Conservation (phyloP, 129 eudicot genomes). For the Flaveria brownii region DNA sequence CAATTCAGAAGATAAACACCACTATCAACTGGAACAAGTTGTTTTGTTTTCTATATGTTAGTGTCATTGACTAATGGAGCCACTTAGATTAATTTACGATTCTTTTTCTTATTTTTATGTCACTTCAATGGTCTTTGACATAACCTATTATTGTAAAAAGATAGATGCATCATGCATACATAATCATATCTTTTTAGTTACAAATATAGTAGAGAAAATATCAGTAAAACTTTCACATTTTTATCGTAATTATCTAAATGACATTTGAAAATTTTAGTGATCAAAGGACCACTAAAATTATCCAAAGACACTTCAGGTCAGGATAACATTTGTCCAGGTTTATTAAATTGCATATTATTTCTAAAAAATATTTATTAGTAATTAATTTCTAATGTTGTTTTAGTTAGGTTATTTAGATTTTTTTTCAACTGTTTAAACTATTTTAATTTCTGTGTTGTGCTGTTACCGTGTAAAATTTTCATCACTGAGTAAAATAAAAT, state of each 20-base stretch:
- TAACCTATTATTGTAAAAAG: neutral
- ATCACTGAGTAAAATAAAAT: too few species aligned
- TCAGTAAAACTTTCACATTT: neutral
- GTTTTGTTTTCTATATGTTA: neutral
- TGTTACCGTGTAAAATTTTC: too few species aligned
- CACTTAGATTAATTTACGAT: neutral
- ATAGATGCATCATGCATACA: neutral
- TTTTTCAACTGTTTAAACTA: too few species aligned
- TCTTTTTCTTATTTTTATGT: neutral
- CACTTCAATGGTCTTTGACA: neutral
- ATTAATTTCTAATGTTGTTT: too few species aligned
- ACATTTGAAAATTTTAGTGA: too few species aligned
- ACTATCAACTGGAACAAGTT: neutral
- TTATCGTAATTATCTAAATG: neutral
- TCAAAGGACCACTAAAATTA: neutral
- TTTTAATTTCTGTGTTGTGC: too few species aligned
- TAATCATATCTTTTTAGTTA: neutral
- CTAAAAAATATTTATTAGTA: too few species aligned
- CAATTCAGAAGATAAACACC: neutral
- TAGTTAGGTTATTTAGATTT: too few species aligned
- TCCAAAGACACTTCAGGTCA: neutral
- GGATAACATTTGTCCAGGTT: too few species aligned
- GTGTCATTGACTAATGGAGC: slow-evolving; percentile 1
- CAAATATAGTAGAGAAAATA: neutral
- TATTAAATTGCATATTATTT: too few species aligned